Base-by-base conservation (phyloP, 1,284 basidiomycete species). In the Sporisorium scitamineum region DNA sequence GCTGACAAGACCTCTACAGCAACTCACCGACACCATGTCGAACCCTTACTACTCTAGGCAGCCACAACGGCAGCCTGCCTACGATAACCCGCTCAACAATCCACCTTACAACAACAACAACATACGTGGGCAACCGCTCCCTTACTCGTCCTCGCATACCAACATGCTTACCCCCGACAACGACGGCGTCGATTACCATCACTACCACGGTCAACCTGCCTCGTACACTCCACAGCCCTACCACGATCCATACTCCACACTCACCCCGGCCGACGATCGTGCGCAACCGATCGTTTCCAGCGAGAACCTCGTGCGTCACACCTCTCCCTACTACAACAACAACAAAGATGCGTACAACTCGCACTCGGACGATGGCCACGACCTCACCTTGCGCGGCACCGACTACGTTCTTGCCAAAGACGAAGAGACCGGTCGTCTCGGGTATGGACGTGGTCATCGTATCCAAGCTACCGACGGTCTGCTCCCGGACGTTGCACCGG, bases 381-480 rank as follows among this genome's bases (percentile, higher is more conserved):
- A 62, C 8, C n/a, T 41, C 1, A 64, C 56, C 0, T 37, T 70
- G 8, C 51, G 67, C 27, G 48, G 41, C 20, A 62, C 61, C 4
- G 61, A 65, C 9, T 70, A 64, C 44, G 14, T 27, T 4, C 55
- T 62, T 2, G 53, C 55, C 32, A 70, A 70, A 29, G 61, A 63
- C 47, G 55, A 64, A 39, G 57, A 60, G 5, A 55, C 55, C 14
- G 60, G 60, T 27, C 66, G 63, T 0, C 8, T 61, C 10, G 69
- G 69, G 2, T 54, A 54, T 27, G 69, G 70, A 6, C n/a, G 71
- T 2, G 61, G 61, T 2, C 64, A 66, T 34, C 56, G 54, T 24
- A 57, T 73, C 54, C 45, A 65, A 34, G 59, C 69, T 13, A 60
- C 78, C 54, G 63, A 71, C 34, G 58, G 79, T 22, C 32, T 81